Base-by-base conservation (phyloP, 2,329 filamentous ascomycete species). In the Phyllosticta capitalensis region DNA sequence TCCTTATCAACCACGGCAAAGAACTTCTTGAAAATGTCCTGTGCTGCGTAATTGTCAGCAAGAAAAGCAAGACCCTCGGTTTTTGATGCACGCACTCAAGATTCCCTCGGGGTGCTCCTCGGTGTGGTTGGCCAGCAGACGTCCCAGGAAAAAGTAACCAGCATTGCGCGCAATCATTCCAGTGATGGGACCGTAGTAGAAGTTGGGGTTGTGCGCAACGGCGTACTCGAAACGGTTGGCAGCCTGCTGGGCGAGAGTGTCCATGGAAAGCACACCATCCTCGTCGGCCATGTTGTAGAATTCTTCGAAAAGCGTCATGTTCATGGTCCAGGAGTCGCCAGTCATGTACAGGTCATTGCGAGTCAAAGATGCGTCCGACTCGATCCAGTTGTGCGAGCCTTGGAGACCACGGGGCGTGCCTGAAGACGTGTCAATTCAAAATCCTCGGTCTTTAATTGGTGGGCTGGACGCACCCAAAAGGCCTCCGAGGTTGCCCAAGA, bases 311-410 rank as follows among this genome's bases (percentile, higher is more conserved):
- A 79, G 75, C 12, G 73, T 72, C 70, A 83, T 74, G 66, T 82
- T 79, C 68, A 83, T 72, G 19, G 75, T 76, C 57, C 76, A 76
- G 56, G 76, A 75, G 62, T 83, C 76, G 4, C 78, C 77, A 1
- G 74, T 78, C 10, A 73, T 64, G 66, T 83, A 83, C 0, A 84
- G 68, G 60, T 83, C 81, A 38, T 77, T 74, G 2, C 81, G 75
- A 0, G 79, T 81, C 52, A 76, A 74, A 51, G 79, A 82, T 0
- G 72, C 77, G 67, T 83, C 81, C 0, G 76, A 71, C 70, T 83
- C 81, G 64, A 82, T 79, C 59, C 78, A 76, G 66, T 82, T 82
- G 67, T 84, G 81, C 2, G 76, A 77, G n/a, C 78, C 77, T 14
- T 69, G 69, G 1, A 83, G 72, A 5, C 79, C 79, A 50, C 75